Evolutionary conservation across 192 early-diverging fungal genomes (phyloP).

Genomic region (Spizellomyces sp.): DNA sequence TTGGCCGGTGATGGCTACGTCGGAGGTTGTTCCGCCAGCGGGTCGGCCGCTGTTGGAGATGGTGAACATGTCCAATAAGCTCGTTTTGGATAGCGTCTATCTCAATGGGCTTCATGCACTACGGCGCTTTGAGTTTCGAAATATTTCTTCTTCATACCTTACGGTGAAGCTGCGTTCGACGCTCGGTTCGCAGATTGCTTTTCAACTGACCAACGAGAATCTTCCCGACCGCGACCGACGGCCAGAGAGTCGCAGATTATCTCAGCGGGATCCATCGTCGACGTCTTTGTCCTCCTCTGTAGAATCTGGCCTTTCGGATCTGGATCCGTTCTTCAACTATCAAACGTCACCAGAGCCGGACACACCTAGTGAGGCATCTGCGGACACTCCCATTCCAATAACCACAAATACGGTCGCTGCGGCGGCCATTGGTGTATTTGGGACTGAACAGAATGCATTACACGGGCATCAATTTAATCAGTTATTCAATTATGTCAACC

Average conservation of each 20-base stretch:
- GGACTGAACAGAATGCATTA: constrained; percentile 24
- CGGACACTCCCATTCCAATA: constrained; percentile 16
- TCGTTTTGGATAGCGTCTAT: constrained; percentile 79
- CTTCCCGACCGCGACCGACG: constrained; percentile 46
- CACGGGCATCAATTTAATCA: constrained; percentile 78
- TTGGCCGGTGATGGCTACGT: too few species aligned
- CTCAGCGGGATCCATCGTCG: constrained; percentile 12
- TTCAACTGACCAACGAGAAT: constrained; percentile 87
- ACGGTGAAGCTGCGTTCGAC: constrained; percentile 79
- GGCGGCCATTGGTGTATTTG: constrained; percentile 50
- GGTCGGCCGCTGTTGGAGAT: constrained; percentile 26
- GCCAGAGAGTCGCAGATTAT: neutral
- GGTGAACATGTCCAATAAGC: constrained; percentile 48
- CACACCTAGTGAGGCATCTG: constrained; percentile 14
- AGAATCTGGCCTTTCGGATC: constrained; percentile 75
- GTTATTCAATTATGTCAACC: constrained; percentile 90
- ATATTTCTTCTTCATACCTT: constrained; percentile 59
- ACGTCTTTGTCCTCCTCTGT: constrained; percentile 42
- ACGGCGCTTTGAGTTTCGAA: constrained; percentile 69
- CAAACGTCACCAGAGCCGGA: constrained; percentile 17
- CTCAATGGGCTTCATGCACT: constrained; percentile 81
- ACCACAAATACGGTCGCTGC: constrained; percentile 71
- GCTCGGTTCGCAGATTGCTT: constrained; percentile 75
- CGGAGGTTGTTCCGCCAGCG: neutral
- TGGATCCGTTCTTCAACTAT: neutral